Evolutionary conservation across 345 rosid genomes (phyloP).

Genomic region (Gossypium mustelinum): DNA sequence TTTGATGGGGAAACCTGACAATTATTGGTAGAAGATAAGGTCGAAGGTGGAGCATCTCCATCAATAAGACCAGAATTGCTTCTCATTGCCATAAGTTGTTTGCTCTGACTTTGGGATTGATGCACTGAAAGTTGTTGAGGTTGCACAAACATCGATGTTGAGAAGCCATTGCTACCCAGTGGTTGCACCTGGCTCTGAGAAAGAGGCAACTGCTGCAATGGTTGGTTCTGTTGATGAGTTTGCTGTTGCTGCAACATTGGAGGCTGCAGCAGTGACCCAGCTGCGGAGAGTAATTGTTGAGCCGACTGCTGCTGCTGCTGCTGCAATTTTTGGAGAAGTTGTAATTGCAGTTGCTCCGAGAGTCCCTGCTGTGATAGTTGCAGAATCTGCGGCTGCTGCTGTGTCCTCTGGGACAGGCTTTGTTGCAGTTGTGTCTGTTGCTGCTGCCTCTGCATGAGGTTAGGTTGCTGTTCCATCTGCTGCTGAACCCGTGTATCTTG

Average conservation of each 20-base stretch:
- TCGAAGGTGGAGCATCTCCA: slow-evolving; percentile 91
- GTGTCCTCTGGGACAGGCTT: slow-evolving; percentile 51
- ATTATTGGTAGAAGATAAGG: slow-evolving; percentile 89
- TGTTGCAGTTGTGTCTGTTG: slow-evolving; percentile 66
- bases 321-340: slow-evolving; percentile 60
- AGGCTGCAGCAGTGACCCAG: slow-evolving; percentile 61
- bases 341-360: slow-evolving; percentile 75
- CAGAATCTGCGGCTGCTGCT: slow-evolving; percentile 50
- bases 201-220: slow-evolving; percentile 41
- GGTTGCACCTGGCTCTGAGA: slow-evolving; percentile 60
- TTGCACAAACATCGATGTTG: slow-evolving; percentile 53
- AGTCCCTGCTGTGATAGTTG: slow-evolving; percentile 60
- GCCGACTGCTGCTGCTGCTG: slow-evolving; percentile 53
- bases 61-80: slow-evolving; percentile 69
- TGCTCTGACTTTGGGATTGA: slow-evolving; percentile 55
- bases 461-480: slow-evolving; percentile 64
- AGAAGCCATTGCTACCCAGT: slow-evolving; percentile 47
- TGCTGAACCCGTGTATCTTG: slow-evolving; percentile 60
- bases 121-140: slow-evolving; percentile 52
- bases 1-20: slow-evolving; percentile 66
- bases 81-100: slow-evolving; percentile 42
- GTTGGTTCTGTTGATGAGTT: slow-evolving; percentile 49
- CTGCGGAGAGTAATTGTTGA: slow-evolving; percentile 54
- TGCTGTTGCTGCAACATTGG: slow-evolving; percentile 63
- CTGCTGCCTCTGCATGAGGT: slow-evolving; percentile 50